Evolutionary conservation across 148 eudicot genomes (phyloP), one percentile per base, ranked within the genome.

Genomic region (Tetragonia tetragonoides): DNA sequence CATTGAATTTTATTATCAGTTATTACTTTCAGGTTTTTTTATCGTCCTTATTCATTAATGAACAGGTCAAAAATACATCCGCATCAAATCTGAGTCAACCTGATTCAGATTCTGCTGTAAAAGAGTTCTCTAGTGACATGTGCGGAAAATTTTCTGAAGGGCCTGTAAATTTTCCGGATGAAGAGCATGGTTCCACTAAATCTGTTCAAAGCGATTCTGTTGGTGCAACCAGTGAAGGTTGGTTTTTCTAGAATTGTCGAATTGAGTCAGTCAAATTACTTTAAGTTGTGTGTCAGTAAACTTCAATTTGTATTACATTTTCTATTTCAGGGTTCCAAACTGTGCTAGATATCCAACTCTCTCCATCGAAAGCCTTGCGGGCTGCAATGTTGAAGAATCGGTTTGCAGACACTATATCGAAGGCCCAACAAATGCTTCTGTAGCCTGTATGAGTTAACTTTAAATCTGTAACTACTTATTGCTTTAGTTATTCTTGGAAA

Each of bases 361-460:
- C 93, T 49, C 92, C 97, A 5, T 80, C 87, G 69, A 90, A 87
- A 83, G 97, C 93, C 61, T 79, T 92, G 59, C 95, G 95, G 44
- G 90, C 88, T 84, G 98, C 95, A 63, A 88, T 88, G 88, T 79
- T 94, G 68, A 94, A 85, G 83, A 84, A 82, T 47, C 95, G 98
- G 42, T 92, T 88, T 85, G 93, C 95, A 44, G 92, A 87, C 76
- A 90, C 92, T 5, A 93, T 93, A 67, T 79, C 84, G 66, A 93
- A 85, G 84, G 97, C 97, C 46, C 84, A 88, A 74, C 83, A 89
- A 76, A 76, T 82, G 5, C 87, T 84, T 21, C 54, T 81, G 64
- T 83, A 85, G 56, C 81, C 83, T 54, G 95, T 88, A 87, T 80
- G 74, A 69, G 78, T 61, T 70, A 10, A 47, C 47, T 70, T 20